These are phyloP conservation scores for Mycena kentingensis DNA, from an alignment of 768 basidiomycete genomes.

Conservation along the genomic window DNA sequence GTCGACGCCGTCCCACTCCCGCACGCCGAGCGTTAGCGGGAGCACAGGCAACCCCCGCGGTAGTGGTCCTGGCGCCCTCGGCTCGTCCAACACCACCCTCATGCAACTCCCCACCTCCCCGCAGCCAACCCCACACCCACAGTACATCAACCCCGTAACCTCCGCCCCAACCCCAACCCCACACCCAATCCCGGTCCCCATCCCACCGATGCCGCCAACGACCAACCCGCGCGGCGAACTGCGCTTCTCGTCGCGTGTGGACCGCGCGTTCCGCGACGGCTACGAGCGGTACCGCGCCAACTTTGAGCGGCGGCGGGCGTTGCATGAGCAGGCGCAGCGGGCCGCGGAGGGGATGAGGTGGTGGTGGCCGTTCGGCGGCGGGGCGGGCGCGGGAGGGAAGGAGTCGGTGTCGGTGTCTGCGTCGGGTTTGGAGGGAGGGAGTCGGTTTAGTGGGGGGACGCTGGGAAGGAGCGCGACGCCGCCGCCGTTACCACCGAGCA, in stretches of 20 bases:
- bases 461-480: no score
- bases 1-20: constrained; percentile 27
- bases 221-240: constrained; percentile 93
- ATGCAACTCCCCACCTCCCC: constrained; percentile 26
- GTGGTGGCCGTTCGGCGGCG: constrained; percentile 14
- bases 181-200: constrained; percentile 38
- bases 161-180: constrained; percentile 38
- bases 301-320: constrained; percentile 80
- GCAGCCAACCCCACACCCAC: no score
- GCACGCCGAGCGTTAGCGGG: constrained; percentile 34
- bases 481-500: background rate
- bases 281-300: constrained; percentile 90
- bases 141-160: constrained; percentile 32
- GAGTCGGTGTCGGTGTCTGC: background rate
- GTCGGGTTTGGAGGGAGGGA: background rate
- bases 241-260: constrained; percentile 90
- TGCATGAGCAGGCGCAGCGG: constrained; percentile 46
- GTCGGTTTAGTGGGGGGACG: background rate
- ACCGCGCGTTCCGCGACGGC: constrained; percentile 77
- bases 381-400: background rate
- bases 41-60: constrained; percentile 24
- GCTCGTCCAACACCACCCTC: constrained; percentile 23
- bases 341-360: constrained; percentile 31
- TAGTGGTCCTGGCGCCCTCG: no score
- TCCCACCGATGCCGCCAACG: constrained; percentile 86